These are phyloP conservation scores for Phoenix dactylifera DNA, from an alignment of 176 grass and related monocot genomes.

Conservation along the genomic window DNA sequence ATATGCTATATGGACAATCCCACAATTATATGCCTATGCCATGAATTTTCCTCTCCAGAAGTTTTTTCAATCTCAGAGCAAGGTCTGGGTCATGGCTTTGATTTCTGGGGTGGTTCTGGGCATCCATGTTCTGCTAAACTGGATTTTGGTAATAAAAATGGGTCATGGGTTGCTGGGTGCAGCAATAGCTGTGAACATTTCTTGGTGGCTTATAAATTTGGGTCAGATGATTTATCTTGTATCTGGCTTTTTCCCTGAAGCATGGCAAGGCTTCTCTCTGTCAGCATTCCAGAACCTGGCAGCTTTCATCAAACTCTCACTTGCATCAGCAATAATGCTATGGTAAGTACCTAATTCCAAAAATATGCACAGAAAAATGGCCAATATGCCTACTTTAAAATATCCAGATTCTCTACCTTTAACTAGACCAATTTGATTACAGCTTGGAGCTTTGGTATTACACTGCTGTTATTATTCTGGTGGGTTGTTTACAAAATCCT, in stretches of 20 bases:
- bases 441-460: slow-evolving; percentile 77
- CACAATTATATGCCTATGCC: slow-evolving; percentile 48
- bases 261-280: slow-evolving; percentile 55
- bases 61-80: slow-evolving; percentile 67
- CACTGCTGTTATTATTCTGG: slow-evolving; percentile 57
- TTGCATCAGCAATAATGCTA: slow-evolving; percentile 72
- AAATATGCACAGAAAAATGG: too few relatives aligned
- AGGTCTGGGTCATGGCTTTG: slow-evolving; percentile 42
- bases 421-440: neutral
- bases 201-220: slow-evolving; percentile 50
- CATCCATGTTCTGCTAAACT: slow-evolving; percentile 39
- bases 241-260: slow-evolving; percentile 39
- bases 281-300: slow-evolving; percentile 39
- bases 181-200: slow-evolving; percentile 34
- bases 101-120: slow-evolving; percentile 28
- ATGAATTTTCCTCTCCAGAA: slow-evolving; percentile 70
- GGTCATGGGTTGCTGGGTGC: slow-evolving; percentile 34
- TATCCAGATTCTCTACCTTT: neutral
- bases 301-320: slow-evolving; percentile 48
- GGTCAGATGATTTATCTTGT: slow-evolving; percentile 42
- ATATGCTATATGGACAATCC: slow-evolving; percentile 41
- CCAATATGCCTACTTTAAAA: too few relatives aligned
- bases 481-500: slow-evolving; percentile 49
- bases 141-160: slow-evolving; percentile 39
- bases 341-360: slow-evolving; percentile 19